phyloP scores from a whole-genome alignment of 2,329 filamentous ascomycete species.

The Colletotrichum viniferum region DNA sequence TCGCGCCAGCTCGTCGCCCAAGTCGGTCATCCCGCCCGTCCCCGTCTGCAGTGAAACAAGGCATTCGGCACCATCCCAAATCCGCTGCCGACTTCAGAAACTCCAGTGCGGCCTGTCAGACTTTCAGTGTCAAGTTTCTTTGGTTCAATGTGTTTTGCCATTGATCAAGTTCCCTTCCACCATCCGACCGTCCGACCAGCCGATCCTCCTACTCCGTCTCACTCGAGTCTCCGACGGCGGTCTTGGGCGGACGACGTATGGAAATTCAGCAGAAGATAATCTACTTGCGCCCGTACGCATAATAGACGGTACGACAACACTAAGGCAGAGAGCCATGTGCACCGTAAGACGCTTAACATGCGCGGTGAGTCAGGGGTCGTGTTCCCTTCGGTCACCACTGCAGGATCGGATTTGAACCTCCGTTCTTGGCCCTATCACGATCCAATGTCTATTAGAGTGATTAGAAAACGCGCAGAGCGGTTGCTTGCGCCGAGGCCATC shows the following conservation, averaged over 20 bases:
- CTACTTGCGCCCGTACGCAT: background rate
- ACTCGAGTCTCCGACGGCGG: background rate
- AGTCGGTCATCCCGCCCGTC: slow-evolving; percentile 11
- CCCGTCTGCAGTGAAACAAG: slow-evolving; percentile 6
- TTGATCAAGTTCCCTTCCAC: background rate
- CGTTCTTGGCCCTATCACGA: background rate
- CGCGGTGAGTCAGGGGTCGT: background rate
- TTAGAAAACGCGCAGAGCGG: background rate
- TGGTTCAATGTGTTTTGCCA: background rate
- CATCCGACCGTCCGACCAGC: background rate
- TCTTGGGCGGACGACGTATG: background rate
- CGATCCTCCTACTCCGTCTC: background rate
- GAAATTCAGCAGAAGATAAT: background rate
- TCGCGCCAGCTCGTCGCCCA: background rate
- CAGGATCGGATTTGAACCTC: background rate
- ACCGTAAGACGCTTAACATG: background rate
- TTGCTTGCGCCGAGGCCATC: background rate
- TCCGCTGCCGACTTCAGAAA: background rate
- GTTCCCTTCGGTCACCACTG: background rate
- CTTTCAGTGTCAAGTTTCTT: background rate
- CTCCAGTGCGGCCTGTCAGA: background rate
- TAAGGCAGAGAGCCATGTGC: background rate
- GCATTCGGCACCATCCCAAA: slow-evolving; percentile 11
- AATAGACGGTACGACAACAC: background rate
- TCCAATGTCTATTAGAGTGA: background rate